phyloP scores from a whole-genome alignment of 345 rosid genomes.

The Barbarea vulgaris region DNA sequence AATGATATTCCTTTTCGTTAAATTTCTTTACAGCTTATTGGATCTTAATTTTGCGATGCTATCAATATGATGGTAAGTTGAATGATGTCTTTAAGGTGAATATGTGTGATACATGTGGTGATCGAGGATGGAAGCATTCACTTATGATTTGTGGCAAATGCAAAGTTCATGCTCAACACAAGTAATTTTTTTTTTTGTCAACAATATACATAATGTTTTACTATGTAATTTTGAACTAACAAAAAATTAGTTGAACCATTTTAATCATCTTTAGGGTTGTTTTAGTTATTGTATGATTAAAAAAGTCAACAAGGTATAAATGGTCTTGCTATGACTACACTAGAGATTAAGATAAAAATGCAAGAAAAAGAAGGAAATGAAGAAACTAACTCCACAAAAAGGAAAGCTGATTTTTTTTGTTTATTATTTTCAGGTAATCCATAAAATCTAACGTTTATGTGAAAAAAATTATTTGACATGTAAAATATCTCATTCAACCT shows the following conservation, averaged over 20 bases:
- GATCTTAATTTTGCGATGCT: not conserved
- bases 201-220: not conserved
- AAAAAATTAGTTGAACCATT: not conserved
- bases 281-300: conserved; percentile 64
- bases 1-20: not conserved
- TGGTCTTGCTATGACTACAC: conserved; percentile 68
- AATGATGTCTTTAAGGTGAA: conserved; percentile 46
- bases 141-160: conserved; percentile 61
- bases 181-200: conserved; percentile 41
- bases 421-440: not conserved
- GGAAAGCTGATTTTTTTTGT: not conserved
- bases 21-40: not conserved
- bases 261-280: not conserved
- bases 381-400: conserved; percentile 12
- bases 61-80: not conserved
- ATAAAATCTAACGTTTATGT: not conserved
- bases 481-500: no score
- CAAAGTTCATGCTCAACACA: conserved; percentile 68
- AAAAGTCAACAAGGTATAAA: conserved; percentile 43
- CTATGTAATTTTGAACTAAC: not conserved
- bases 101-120: conserved; percentile 73
- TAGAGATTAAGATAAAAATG: no score
- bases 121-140: conserved; percentile 51
- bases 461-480: no score
- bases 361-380: no score